These are phyloP conservation scores for Oryza rufipogon DNA, from an alignment of 176 grass and related monocot species.

Conservation along the genomic window DNA sequence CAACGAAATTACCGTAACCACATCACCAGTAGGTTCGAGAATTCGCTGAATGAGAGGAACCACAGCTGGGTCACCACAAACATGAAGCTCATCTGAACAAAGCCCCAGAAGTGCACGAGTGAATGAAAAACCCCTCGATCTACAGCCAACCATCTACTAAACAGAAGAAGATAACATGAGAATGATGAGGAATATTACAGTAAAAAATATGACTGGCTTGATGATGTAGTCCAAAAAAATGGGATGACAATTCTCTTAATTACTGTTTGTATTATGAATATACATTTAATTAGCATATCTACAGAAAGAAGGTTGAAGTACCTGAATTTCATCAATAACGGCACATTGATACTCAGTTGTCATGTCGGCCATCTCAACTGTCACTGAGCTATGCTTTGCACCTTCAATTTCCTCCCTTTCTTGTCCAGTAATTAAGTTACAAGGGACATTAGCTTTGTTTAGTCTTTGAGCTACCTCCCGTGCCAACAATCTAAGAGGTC, in stretches of 20 bases:
- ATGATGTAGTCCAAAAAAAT: conserved; percentile 30
- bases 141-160: conserved; percentile 91
- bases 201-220: conserved; percentile 23
- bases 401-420: conserved; percentile 85
- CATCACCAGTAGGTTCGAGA: conserved; percentile 86
- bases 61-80: conserved; percentile 92
- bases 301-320: conserved; percentile 37
- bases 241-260: neutral
- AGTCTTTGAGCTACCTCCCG: conserved; percentile 85
- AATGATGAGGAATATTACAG: conserved; percentile 34
- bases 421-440: conserved; percentile 95
- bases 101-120: conserved; percentile 93
- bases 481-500: conserved; percentile 92
- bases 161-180: conserved; percentile 40
- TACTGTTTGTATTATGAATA: conserved; percentile 13
- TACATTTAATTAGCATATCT: conserved; percentile 24
- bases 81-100: conserved; percentile 95
- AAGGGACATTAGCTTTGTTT: conserved; percentile 81
- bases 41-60: conserved; percentile 94
- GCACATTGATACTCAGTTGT: conserved; percentile 79
- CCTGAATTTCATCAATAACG: conserved; percentile 99
- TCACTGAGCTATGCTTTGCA: conserved; percentile 88
- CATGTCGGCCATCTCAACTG: conserved; percentile 91
- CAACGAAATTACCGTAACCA: conserved; percentile 67
- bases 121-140: conserved; percentile 85